Percentiles rank a stretch among this genome's conserved stretches.
Conservation (phyloP, 768 basidiomycete genomes). For the Tricholoma terreum region DNA sequence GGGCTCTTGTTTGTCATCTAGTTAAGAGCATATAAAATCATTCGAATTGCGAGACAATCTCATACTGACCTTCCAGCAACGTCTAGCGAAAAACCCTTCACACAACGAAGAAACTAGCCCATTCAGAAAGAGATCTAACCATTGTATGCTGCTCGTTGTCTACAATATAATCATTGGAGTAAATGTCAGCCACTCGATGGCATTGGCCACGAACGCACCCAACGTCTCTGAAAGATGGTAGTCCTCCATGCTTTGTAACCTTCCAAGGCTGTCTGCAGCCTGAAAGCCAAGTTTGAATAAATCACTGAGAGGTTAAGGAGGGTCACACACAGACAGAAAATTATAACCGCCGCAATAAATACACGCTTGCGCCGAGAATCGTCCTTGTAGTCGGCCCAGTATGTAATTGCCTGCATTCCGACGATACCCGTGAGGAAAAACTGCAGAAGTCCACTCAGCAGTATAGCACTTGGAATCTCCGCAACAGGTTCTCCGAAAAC, state of each 20-base stretch:
- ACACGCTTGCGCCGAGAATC: constrained; percentile 41
- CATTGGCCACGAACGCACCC: constrained; percentile 26
- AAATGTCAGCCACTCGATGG: neutral
- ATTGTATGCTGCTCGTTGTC: constrained; percentile 39
- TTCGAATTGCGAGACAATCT: neutral
- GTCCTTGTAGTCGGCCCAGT: constrained; percentile 39
- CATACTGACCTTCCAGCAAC: constrained; percentile 47
- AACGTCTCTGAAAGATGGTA: constrained; percentile 25
- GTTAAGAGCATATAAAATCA: neutral
- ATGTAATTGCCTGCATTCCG: constrained; percentile 37
- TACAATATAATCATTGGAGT: constrained; percentile 6
- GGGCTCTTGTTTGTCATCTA: constrained; percentile 40
- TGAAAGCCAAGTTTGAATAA: constrained; percentile 11
- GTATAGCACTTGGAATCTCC: constrained; percentile 36
- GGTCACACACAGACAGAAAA: constrained; percentile 39
- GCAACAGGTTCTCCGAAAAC: constrained; percentile 28
- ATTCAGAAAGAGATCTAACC: constrained; percentile 47
- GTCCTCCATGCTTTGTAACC: constrained; percentile 42
- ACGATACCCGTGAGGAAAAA: constrained; percentile 46
- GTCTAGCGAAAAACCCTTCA: constrained; percentile 45
- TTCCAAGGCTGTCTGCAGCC: constrained; percentile 38
- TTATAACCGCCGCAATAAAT: constrained; percentile 38
- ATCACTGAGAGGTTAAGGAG: neutral
- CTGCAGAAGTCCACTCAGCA: constrained; percentile 45
- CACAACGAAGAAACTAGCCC: constrained; percentile 45